A percentile compares a stretch with the other conserved stretches of the same genome.
These are phyloP conservation scores for Pleurotus giganteus DNA, from an alignment of 768 basidiomycete species.

Conservation along the genomic window DNA sequence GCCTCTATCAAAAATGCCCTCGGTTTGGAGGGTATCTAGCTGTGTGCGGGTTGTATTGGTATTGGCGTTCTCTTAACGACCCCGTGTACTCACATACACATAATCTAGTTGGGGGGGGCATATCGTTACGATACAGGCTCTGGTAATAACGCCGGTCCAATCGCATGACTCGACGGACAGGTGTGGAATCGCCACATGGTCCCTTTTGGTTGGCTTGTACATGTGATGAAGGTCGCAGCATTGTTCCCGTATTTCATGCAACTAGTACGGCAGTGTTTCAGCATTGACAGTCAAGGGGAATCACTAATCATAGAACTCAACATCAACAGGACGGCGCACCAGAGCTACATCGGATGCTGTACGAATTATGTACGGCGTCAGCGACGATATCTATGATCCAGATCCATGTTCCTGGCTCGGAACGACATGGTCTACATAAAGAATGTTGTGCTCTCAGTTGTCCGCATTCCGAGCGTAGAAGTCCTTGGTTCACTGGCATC, in stretches of 20 bases:
- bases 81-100: neutral
- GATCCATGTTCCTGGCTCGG: neutral
- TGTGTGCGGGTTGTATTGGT: neutral
- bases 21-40: slow-evolving; percentile 18
- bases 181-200: slow-evolving; percentile 3
- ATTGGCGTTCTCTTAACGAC: neutral
- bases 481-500: too few relatives aligned
- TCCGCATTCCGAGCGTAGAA: too few relatives aligned
- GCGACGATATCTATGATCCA: neutral
- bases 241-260: slow-evolving; percentile 1
- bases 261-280: slow-evolving; percentile 6
- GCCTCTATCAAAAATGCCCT: slow-evolving; percentile 20
- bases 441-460: neutral
- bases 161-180: slow-evolving; percentile 4
- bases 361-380: neutral
- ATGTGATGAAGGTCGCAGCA: neutral
- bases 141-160: neutral
- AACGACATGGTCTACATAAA: too few relatives aligned
- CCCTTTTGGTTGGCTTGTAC: neutral
- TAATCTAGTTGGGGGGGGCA: slow-evolving; percentile 6
- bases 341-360: neutral
- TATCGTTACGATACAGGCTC: neutral
- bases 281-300: slow-evolving; percentile 1
- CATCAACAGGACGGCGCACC: neutral
- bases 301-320: slow-evolving; percentile 2